phyloP scores from a whole-genome alignment of 2,329 filamentous ascomycete species.

The Zymoseptoria passerinii region DNA sequence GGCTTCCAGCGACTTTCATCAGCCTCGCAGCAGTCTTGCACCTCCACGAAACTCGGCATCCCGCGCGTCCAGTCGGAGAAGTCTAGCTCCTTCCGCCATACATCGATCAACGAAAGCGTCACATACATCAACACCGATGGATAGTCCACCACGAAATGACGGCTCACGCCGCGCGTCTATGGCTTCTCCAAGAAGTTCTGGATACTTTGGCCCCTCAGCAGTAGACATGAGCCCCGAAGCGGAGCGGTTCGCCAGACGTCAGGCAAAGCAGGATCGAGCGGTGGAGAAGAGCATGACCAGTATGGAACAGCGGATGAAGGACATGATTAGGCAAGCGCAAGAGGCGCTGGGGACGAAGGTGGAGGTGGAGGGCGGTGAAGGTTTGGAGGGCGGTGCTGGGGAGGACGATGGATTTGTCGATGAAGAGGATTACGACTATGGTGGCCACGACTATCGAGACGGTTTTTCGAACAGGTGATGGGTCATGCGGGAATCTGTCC shows the following conservation, averaged over 20 bases:
- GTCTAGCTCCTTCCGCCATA: conserved; percentile 35
- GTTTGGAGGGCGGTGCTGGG: conserved; percentile 13
- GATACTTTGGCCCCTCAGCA: conserved; percentile 1
- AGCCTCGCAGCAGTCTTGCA: conserved; percentile 10
- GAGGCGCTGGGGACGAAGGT: conserved; percentile 61
- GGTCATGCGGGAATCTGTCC: background rate
- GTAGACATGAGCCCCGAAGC: conserved; percentile 52
- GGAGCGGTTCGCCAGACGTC: conserved; percentile 62
- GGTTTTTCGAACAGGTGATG: background rate
- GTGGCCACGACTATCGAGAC: background rate
- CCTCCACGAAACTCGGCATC: conserved; percentile 21
- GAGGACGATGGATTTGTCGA: background rate
- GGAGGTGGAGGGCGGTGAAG: conserved; percentile 31
- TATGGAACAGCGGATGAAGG: conserved; percentile 70
- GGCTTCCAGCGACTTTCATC: conserved; percentile 23
- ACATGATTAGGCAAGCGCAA: conserved; percentile 82
- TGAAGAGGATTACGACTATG: background rate
- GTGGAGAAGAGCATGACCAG: conserved; percentile 70
- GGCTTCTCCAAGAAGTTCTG: conserved; percentile 38
- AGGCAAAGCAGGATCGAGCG: conserved; percentile 64
- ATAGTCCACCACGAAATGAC: conserved; percentile 1
- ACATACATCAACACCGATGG: conserved; percentile 31
- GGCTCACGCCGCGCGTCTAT: conserved; percentile 43
- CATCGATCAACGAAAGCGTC: conserved; percentile 26
- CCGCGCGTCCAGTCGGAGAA: conserved; percentile 28